These are phyloP conservation scores for Wickerhamiella sergipiensis DNA, from an alignment of 805 yeast species.

Conservation along the genomic window DNA sequence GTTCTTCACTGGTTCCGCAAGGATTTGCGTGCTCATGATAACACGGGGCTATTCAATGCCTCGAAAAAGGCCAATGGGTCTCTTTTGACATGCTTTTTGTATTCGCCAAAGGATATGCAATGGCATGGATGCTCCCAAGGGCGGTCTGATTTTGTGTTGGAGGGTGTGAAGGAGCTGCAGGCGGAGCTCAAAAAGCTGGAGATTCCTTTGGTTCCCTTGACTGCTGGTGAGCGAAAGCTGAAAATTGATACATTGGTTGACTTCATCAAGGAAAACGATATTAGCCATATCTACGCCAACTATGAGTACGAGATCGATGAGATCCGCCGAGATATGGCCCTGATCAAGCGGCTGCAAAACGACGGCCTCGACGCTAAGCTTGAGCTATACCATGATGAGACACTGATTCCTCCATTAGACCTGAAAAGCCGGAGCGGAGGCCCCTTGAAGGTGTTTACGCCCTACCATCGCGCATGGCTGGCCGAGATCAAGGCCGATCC, in stretches of 20 bases:
- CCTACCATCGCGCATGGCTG: constrained; percentile 32
- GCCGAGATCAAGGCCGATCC: constrained; percentile 19
- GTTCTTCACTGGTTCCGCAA: constrained; percentile 33
- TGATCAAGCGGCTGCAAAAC: constrained; percentile 12
- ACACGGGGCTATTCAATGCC: constrained; percentile 29
- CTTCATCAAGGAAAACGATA: constrained; percentile 14
- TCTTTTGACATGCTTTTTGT: constrained; percentile 30
- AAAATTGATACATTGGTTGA: not conserved
- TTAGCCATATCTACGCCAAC: constrained; percentile 26
- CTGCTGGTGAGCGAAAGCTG: not conserved
- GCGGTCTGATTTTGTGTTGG: constrained; percentile 29
- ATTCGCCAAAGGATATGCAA: constrained; percentile 29
- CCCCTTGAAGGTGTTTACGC: constrained; percentile 32
- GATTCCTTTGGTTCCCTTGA: not conserved
- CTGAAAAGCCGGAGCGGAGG: constrained; percentile 27
- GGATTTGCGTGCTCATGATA: constrained; percentile 35
- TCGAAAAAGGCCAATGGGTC: constrained; percentile 23
- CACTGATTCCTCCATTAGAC: constrained; percentile 30
- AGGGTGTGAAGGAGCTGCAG: constrained; percentile 25
- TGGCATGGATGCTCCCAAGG: constrained; percentile 33
- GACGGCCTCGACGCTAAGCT: constrained; percentile 17
- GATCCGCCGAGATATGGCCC: constrained; percentile 22
- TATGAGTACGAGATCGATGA: constrained; percentile 35
- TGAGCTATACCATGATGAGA: constrained; percentile 27
- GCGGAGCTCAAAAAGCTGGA: constrained; percentile 16